These are phyloP conservation scores for Oldenlandia corymbosa DNA, from an alignment of 257 asterid species.

Conservation along the genomic window DNA sequence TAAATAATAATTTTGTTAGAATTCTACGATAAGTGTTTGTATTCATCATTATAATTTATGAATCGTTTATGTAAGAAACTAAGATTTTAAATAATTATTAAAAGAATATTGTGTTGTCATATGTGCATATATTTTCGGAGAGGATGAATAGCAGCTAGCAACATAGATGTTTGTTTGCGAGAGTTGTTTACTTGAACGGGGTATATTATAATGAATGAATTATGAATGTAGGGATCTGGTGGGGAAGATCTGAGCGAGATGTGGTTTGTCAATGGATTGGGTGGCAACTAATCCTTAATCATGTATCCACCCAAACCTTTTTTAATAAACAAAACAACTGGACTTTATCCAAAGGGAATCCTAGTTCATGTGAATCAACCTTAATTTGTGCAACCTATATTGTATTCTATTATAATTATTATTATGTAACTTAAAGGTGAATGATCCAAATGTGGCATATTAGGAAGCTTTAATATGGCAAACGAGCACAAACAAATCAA, in stretches of 20 bases:
- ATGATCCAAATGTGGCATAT: no score
- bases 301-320: neutral
- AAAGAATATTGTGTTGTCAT: neutral
- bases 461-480: no score
- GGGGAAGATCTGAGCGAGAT: neutral
- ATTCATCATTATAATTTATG: no score
- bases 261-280: slow-evolving; percentile 18
- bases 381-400: neutral
- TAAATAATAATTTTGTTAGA: no score
- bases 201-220: neutral
- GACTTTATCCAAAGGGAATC: neutral
- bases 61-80: no score
- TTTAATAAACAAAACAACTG: neutral
- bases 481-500: no score
- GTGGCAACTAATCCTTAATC: slow-evolving; percentile 19
- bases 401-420: no score
- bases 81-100: no score
- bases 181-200: neutral
- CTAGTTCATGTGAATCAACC: neutral
- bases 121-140: neutral
- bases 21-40: no score
- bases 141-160: neutral
- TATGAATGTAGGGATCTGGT: neutral
- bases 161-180: slow-evolving; percentile 7
- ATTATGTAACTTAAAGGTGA: no score